These are phyloP conservation scores for Monosporascus sp. DNA, from an alignment of 2,329 filamentous ascomycete species.

Conservation along the genomic window DNA sequence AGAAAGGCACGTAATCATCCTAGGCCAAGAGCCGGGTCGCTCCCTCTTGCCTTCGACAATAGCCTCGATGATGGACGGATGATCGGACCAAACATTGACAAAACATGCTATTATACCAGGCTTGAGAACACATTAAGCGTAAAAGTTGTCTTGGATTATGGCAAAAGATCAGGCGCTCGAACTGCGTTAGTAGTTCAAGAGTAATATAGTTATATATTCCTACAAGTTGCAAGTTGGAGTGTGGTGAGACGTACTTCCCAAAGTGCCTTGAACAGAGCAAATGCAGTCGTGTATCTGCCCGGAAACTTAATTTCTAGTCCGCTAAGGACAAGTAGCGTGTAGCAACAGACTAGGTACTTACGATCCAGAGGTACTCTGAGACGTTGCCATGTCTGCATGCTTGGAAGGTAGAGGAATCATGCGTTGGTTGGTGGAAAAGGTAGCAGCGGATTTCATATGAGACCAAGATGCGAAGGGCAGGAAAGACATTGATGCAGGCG, in stretches of 20 bases:
- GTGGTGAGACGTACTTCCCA: constrained; percentile 48
- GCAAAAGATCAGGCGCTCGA: no score
- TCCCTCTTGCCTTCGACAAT: constrained; percentile 68
- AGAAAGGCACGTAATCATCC: constrained; percentile 57
- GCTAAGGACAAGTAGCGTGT: background rate
- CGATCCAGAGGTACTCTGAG: background rate
- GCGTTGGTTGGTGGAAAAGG: constrained; percentile 1
- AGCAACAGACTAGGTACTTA: background rate
- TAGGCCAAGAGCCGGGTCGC: constrained; percentile 55
- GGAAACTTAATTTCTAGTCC: background rate
- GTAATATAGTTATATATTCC: no score
- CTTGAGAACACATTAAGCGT: constrained; percentile 15
- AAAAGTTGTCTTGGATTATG: no score
- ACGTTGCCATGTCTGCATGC: background rate
- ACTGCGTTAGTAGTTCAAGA: no score
- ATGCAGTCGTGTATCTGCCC: constrained; percentile 55
- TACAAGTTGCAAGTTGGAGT: background rate
- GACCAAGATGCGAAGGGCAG: background rate
- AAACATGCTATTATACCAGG: constrained; percentile 48
- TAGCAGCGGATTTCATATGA: background rate
- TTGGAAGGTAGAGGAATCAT: background rate
- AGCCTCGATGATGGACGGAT: constrained; percentile 67
- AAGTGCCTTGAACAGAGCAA: constrained; percentile 67
- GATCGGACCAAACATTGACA: constrained; percentile 57
- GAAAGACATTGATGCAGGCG: background rate